Evolutionary conservation across 2,329 filamentous ascomycete genomes (phyloP), one percentile per base, ranked within the genome.

Genomic region (Clonostachys solani): DNA sequence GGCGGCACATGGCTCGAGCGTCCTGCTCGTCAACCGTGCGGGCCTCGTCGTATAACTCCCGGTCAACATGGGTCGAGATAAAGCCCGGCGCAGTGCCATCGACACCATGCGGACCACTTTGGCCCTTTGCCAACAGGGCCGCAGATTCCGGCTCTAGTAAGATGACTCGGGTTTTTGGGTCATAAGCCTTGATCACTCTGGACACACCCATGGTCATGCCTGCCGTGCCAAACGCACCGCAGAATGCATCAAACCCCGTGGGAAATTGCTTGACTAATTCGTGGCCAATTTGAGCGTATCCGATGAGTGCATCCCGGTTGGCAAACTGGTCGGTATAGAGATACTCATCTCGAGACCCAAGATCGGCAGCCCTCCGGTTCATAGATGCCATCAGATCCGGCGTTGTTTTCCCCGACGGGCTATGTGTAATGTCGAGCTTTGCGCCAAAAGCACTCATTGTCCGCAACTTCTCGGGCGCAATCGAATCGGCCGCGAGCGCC

Each of bases 401-500:
- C 2, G 50, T 50, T 19, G 49, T 47, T 4, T 44, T 45, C 12
- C 51, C 51, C 2, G 43, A 42, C 6, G 47, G 47, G 7, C 49
- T 52, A 2, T 38, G 40, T 6, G 44, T 33, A 12, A 52, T 45
- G 19, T 52, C 49, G 8, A 52, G 41, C 9, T 45, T 40, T 5
- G 51, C 49, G 13, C 51, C 51, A 5, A 50, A 44, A 2, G 50
- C 44, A 7, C 50, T 44, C 43, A 53, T 52, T 6, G 52, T 49
- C 16, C 49, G 42, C 17, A 49, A n/a, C 40, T 53, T 54, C 33
- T 54, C 52, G 2, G 36, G 23, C 8, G 50, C 47, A 18, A 49
- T 46, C 15, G 43, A 43, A 13, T 45, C 37, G 9, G 47, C 45
- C 10, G 29, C 41, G 43, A 52, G 33, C 7, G 43, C 45, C 10